These are phyloP conservation scores for barley (Hordeum vulgare) DNA, from an alignment of 176 grass and related monocot genomes.

Conservation along the genomic window MorexV3_pseudomolecules_assembly NC_058521.1:74633796-74634295, in stretches of 20 bases:
- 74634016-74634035: constrained; percentile 80
- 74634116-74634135: constrained; percentile 38
- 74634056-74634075: constrained; percentile 41
- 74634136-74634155: constrained; percentile 66
- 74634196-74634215: constrained; percentile 68
- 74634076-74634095: constrained; percentile 48
- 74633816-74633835: constrained; percentile 52
- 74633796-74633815: constrained; percentile 52
- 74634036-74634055: constrained; percentile 61
- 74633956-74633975: constrained; percentile 71
- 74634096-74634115: constrained; percentile 41
- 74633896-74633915: constrained; percentile 23
- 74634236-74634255: constrained; percentile 69
- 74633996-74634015: constrained; percentile 49
- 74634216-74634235: constrained; percentile 80
- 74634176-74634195: constrained; percentile 50
- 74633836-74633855: constrained; percentile 58
- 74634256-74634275: constrained; percentile 57
- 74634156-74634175: constrained; percentile 51
- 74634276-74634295: constrained; percentile 49
- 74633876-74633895: constrained; percentile 59
- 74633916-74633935: neutral
- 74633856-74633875: constrained; percentile 47
- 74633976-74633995: constrained; percentile 60
- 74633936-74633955: constrained; percentile 43